Conservation (phyloP, 2,329 filamentous ascomycete genomes). For the Chaetomium strumarium region DNA sequence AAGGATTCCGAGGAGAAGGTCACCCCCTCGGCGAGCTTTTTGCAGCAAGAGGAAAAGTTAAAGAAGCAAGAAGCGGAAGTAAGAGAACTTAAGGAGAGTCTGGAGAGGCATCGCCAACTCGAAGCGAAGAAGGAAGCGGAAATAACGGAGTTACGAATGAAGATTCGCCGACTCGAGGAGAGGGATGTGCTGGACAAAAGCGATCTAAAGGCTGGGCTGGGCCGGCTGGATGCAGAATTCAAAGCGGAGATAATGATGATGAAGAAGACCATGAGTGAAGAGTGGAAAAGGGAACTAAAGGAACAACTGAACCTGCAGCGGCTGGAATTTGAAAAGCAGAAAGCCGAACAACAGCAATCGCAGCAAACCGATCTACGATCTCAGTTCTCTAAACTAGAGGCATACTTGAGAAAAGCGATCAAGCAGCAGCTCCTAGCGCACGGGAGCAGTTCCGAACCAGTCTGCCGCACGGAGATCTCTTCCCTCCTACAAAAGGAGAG, state of each 20-base stretch:
- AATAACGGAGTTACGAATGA: slow-evolving; percentile 3
- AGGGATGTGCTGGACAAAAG: not conserved
- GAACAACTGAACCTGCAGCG: not conserved
- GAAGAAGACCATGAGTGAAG: not conserved
- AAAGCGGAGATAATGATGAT: not conserved
- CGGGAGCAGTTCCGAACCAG: not conserved
- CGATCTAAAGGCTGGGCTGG: slow-evolving; percentile 1
- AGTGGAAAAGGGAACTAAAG: not conserved
- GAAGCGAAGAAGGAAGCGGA: not conserved
- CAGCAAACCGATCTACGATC: not conserved
- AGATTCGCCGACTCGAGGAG: not conserved
- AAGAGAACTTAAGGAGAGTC: slow-evolving; percentile 1
- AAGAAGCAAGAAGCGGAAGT: slow-evolving; percentile 5
- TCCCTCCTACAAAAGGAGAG: not conserved
- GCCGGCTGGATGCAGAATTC: not conserved
- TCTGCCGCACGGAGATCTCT: not conserved
- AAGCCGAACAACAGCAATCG: not conserved
- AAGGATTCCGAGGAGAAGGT: not conserved
- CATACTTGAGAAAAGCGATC: not conserved
- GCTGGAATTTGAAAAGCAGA: slow-evolving; percentile 3
- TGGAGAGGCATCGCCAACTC: not conserved
- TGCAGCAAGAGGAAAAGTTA: not conserved
- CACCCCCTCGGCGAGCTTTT: not conserved
- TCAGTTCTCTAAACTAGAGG: slow-evolving; percentile 4
- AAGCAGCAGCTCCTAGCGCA: not conserved